Percentiles rank a stretch among this genome's conserved stretches.
These are phyloP conservation scores for Diaporthe sp. DNA, from an alignment of 2,329 filamentous ascomycete genomes.

Conservation along the genomic window DNA sequence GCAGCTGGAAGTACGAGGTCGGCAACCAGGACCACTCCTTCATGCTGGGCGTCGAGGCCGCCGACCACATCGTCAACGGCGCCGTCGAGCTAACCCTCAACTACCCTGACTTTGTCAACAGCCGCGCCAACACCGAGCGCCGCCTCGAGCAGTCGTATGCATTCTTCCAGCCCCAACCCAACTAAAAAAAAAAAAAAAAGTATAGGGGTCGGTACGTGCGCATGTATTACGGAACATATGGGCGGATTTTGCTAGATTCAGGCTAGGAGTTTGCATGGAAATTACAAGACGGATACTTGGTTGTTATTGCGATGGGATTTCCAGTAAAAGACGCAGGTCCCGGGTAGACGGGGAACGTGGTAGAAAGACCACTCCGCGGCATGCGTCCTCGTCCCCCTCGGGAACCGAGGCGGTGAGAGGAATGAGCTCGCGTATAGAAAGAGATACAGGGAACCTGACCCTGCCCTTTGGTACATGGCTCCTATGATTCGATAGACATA, in stretches of 20 bases:
- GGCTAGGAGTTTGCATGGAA: conserved; percentile 36
- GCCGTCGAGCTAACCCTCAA: conserved; percentile 93
- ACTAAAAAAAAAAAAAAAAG: not conserved
- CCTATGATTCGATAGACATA: conserved; percentile 33
- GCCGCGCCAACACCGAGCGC: conserved; percentile 74
- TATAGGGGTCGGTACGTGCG: not conserved
- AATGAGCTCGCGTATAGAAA: conserved; percentile 17
- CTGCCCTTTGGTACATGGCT: conserved; percentile 24
- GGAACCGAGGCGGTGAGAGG: conserved; percentile 9
- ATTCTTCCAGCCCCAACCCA: conserved; percentile 41
- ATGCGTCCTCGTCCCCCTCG: not conserved
- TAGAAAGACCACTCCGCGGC: conserved; percentile 11
- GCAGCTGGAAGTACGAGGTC: conserved; percentile 95
- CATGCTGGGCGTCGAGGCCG: conserved; percentile 95
- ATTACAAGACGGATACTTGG: conserved; percentile 29
- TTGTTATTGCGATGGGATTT: conserved; percentile 30
- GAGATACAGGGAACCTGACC: conserved; percentile 22
- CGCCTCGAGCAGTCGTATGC: conserved; percentile 64
- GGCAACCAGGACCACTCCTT: conserved; percentile 98
- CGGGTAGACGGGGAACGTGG: conserved; percentile 26
- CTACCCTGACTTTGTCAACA: conserved; percentile 96
- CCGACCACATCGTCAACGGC: conserved; percentile 89
- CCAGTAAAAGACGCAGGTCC: conserved; percentile 6
- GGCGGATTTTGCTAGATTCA: conserved; percentile 34
- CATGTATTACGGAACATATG: conserved; percentile 31